These are phyloP conservation scores for Trypanosoma cruzi DNA, from an alignment of 208 protist species.

Conservation along the genomic window DNA sequence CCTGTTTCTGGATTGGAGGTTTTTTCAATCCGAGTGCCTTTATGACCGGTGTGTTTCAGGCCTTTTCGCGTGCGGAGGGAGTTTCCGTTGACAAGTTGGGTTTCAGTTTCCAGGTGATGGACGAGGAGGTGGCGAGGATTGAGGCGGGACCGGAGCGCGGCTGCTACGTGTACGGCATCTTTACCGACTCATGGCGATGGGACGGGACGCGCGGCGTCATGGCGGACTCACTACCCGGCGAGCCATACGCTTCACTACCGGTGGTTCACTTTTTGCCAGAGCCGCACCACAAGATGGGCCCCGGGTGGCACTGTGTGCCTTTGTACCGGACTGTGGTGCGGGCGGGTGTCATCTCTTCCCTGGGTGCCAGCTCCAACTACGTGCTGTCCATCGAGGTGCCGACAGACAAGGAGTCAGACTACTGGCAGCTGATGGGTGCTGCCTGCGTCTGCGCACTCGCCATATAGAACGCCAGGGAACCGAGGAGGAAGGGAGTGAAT, in stretches of 20 bases:
- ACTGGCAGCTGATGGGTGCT: slow-evolving; percentile 92
- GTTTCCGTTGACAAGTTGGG: slow-evolving; percentile 97
- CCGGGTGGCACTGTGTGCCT: slow-evolving; percentile 81
- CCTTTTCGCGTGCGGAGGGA: slow-evolving; percentile 94
- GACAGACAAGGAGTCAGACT: slow-evolving; percentile 82
- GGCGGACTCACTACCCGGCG: slow-evolving; percentile 88
- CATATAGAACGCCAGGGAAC: slow-evolving; percentile 3
- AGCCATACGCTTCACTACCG: slow-evolving; percentile 91
- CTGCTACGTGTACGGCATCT: slow-evolving; percentile 97
- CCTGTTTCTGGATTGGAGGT: slow-evolving; percentile 95
- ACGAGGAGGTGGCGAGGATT: slow-evolving; percentile 54
- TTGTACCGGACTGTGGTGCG: slow-evolving; percentile 96
- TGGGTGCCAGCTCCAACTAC: slow-evolving; percentile 97
- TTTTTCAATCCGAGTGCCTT: slow-evolving; percentile 99
- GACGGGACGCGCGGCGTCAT: slow-evolving; percentile 76
- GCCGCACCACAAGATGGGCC: slow-evolving; percentile 81
- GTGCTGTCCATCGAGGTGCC: slow-evolving; percentile 91
- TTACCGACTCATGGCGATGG: slow-evolving; percentile 96
- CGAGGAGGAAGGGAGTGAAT: neutral
- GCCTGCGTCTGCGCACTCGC: slow-evolving; percentile 89
- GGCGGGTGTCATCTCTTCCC: slow-evolving; percentile 94
- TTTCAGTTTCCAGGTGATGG: slow-evolving; percentile 93
- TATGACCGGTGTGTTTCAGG: slow-evolving; percentile 97
- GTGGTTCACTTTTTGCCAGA: slow-evolving; percentile 96
- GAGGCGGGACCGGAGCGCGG: slow-evolving; percentile 78